phyloP scores from a whole-genome alignment of 2,329 filamentous ascomycete species.

The Monosporascus ibericus region DNA sequence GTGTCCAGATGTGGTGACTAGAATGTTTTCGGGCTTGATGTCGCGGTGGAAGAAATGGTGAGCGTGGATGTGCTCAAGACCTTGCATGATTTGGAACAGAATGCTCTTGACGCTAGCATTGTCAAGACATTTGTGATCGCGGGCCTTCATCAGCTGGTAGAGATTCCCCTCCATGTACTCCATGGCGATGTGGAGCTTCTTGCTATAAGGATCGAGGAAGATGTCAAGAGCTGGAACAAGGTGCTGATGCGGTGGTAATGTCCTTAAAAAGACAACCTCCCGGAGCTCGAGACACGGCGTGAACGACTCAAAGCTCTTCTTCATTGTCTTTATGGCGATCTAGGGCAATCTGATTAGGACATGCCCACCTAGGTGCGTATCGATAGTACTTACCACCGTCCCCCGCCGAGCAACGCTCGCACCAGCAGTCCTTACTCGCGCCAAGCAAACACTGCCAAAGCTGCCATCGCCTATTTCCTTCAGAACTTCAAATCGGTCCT shows the following conservation, averaged over 20 bases:
- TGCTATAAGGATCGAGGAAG: constrained; percentile 91
- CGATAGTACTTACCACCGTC: constrained; percentile 67
- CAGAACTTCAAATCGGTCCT: constrained; percentile 92
- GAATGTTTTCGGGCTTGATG: constrained; percentile 98
- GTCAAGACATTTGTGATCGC: constrained; percentile 91
- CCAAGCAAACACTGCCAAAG: constrained; percentile 92
- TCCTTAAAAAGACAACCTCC: constrained; percentile 93
- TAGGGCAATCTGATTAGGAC: constrained; percentile 31
- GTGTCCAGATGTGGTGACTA: constrained; percentile 85
- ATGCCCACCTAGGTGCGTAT: not conserved
- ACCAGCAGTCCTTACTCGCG: constrained; percentile 84
- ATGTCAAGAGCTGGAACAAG: constrained; percentile 97
- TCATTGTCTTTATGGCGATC: constrained; percentile 99
- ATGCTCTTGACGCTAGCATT: constrained; percentile 94
- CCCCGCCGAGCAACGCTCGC: constrained; percentile 82
- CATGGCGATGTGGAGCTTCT: constrained; percentile 97
- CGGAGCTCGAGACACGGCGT: constrained; percentile 84
- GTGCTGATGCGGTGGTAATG: constrained; percentile 80
- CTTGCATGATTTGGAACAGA: constrained; percentile 91
- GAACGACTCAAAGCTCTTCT: constrained; percentile 96
- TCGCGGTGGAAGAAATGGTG: constrained; percentile 98
- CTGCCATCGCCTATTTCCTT: constrained; percentile 99
- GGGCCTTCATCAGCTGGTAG: constrained; percentile 97
- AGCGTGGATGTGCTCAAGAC: constrained; percentile 93
- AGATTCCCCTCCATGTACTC: constrained; percentile 99